Conservation (phyloP, 2,329 filamentous ascomycete species). For the Fusarium graminum region DNA sequence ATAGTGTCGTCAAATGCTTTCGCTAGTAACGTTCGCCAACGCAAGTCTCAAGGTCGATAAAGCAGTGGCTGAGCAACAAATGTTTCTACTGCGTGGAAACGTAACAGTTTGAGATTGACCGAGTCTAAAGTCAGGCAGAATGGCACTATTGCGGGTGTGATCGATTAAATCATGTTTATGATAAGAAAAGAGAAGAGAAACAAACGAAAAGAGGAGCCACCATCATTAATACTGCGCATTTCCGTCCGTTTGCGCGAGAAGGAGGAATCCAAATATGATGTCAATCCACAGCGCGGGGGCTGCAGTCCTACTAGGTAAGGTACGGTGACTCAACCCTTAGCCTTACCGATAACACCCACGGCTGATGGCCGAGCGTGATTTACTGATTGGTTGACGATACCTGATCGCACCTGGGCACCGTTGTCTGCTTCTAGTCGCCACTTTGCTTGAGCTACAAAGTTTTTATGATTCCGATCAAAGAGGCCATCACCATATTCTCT, state of each 20-base stretch:
- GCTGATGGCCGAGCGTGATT: slow-evolving; percentile 1
- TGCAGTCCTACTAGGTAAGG: slow-evolving; percentile 12
- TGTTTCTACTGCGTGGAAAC: background rate
- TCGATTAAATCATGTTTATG: background rate
- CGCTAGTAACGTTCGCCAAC: background rate
- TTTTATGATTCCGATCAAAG: background rate
- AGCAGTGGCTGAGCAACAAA: background rate
- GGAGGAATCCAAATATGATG: slow-evolving; percentile 34
- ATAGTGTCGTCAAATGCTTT: background rate
- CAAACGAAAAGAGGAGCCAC: background rate
- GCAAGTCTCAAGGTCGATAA: background rate
- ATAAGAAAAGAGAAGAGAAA: background rate
- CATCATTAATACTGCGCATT: background rate
- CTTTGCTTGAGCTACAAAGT: slow-evolving; percentile 1
- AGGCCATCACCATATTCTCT: slow-evolving; percentile 27
- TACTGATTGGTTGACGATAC: slow-evolving; percentile 24
- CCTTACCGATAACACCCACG: slow-evolving; percentile 19
- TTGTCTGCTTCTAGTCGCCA: slow-evolving; percentile 14
- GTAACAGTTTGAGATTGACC: background rate
- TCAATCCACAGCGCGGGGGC: slow-evolving; percentile 33
- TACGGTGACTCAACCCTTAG: slow-evolving; percentile 16
- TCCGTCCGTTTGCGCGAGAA: background rate
- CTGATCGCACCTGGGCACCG: background rate
- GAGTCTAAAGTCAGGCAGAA: background rate
- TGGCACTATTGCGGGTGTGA: background rate